Base-by-base conservation (phyloP, 176 grass and related monocot genomes). In the Musa schizocarpa region DNA sequence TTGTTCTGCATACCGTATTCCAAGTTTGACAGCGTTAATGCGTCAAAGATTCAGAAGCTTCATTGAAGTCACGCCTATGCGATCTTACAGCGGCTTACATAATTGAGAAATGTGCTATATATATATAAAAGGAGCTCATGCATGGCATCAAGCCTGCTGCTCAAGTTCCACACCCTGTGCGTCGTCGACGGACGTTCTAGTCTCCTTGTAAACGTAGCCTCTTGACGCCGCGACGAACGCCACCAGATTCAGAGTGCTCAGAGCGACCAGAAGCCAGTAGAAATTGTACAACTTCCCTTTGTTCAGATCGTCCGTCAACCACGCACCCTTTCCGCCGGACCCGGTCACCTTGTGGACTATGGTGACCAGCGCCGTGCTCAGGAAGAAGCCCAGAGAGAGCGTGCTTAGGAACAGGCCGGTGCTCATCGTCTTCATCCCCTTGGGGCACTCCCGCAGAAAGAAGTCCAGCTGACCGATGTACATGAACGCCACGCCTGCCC, bases 351-450 rank as follows among this genome's bases (percentile, higher is more conserved):
- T 89, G 53, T 92, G 76, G 9, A 99, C 88, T 65, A 99, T 84
- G 77, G 65, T 86, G 4, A 99, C 95, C 43, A 92, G 77, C 52
- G 78, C 73, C 2, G 95, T 91, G 86, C 95, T 99, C 48, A 99
- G 75, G 86, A 99, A 99, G 87, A 99, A 99, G 0, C 95, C 95
- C 0, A 99, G 53, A 1, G 95, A 88, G 14, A 89, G 90, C 0
- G 91, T 99, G 88, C 95, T 99, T 0, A 99, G 84, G 84, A 99
- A 99, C 7, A 99, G 65, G 1, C 95, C 95, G 8, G 95, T 94
- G 85, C 95, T 99, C 91, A 99, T 94, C 19, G 91, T 94, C 83
- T 99, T 99, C 95, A 99, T 99, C 63, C 95, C 95, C 71, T 89
- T 99, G 50, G 95, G 95, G 54, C 95, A 99, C 69, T 99, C 91